A percentile compares a stretch with the other conserved stretches of the same genome.
These are phyloP conservation scores for Hypsizygus ulmarius DNA, from an alignment of 1,284 basidiomycete species.

Conservation along the genomic window DNA sequence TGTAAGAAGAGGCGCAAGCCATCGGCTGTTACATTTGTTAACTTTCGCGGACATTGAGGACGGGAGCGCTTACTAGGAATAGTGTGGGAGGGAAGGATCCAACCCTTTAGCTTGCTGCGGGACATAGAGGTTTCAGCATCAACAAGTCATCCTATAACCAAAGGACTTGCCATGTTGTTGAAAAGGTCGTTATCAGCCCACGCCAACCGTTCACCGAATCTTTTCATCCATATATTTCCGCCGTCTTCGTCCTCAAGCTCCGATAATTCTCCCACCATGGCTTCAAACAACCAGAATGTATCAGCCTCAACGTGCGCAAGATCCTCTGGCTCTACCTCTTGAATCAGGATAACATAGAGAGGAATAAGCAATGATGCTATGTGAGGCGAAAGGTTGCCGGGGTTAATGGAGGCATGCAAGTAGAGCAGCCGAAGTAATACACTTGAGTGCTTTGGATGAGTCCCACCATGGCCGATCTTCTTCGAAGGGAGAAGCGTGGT, in stretches of 20 bases:
- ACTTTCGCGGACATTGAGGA: not conserved
- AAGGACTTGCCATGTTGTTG: slow-evolving; percentile 51
- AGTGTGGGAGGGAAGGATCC: slow-evolving; percentile 72
- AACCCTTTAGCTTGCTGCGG: slow-evolving; percentile 55
- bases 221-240: slow-evolving; percentile 58
- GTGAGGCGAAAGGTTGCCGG: slow-evolving; percentile 65
- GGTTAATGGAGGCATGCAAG: slow-evolving; percentile 68
- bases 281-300: slow-evolving; percentile 77
- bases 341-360: slow-evolving; percentile 58
- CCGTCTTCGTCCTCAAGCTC: slow-evolving; percentile 69
- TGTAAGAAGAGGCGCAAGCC: slow-evolving; percentile 70
- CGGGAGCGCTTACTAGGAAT: slow-evolving; percentile 62
- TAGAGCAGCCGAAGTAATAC: slow-evolving; percentile 71
- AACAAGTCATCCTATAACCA: not conserved
- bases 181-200: slow-evolving; percentile 67
- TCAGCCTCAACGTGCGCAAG: slow-evolving; percentile 72
- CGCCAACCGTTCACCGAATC: slow-evolving; percentile 57
- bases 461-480: slow-evolving; percentile 41
- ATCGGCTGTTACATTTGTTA: slow-evolving; percentile 47
- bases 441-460: slow-evolving; percentile 60
- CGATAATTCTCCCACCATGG: slow-evolving; percentile 66
- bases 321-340: slow-evolving; percentile 62
- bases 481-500: slow-evolving; percentile 52
- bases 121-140: not conserved
- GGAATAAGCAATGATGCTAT: slow-evolving; percentile 67